phyloP scores from a whole-genome alignment of 2,329 filamentous ascomycete species.

The Chalara sp. region DNA sequence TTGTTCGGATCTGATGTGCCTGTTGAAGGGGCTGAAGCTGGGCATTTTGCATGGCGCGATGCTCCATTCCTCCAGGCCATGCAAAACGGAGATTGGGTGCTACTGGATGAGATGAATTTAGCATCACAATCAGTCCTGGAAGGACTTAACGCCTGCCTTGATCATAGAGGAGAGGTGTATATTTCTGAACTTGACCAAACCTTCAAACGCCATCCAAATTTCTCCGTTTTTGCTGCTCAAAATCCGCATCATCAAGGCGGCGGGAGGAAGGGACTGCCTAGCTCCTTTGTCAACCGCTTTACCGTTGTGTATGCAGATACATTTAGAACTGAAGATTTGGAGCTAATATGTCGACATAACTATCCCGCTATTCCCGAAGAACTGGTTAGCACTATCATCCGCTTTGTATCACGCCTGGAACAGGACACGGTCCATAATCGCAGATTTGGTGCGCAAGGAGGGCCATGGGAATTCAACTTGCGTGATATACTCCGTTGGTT shows the following conservation, averaged over 20 bases:
- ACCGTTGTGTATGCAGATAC: slow-evolving; percentile 95
- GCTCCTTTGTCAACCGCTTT: slow-evolving; percentile 96
- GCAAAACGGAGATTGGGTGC: slow-evolving; percentile 94
- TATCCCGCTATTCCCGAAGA: slow-evolving; percentile 58
- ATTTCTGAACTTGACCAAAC: slow-evolving; percentile 92
- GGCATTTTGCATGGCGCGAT: slow-evolving; percentile 91
- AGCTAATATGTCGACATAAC: slow-evolving; percentile 71
- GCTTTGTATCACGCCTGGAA: slow-evolving; percentile 77
- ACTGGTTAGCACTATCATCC: slow-evolving; percentile 62
- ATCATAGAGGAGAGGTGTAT: slow-evolving; percentile 93
- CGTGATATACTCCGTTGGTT: slow-evolving; percentile 88
- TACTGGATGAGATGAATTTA: slow-evolving; percentile 97
- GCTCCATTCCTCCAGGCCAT: slow-evolving; percentile 93
- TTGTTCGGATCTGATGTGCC: slow-evolving; percentile 95
- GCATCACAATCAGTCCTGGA: slow-evolving; percentile 95
- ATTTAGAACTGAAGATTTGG: slow-evolving; percentile 74
- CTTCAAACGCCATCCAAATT: slow-evolving; percentile 82
- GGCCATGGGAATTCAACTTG: slow-evolving; percentile 94
- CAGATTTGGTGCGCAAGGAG: slow-evolving; percentile 55
- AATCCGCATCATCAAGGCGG: slow-evolving; percentile 97
- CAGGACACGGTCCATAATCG: slow-evolving; percentile 56
- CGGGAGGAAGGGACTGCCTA: slow-evolving; percentile 86
- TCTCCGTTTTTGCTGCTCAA: slow-evolving; percentile 93
- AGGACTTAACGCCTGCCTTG: slow-evolving; percentile 90
- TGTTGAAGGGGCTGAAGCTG: slow-evolving; percentile 83